A percentile compares a stretch with the other conserved stretches of the same genome.
Conservation (phyloP, 2,329 filamentous ascomycete genomes). For the Claviceps digitariae region DNA sequence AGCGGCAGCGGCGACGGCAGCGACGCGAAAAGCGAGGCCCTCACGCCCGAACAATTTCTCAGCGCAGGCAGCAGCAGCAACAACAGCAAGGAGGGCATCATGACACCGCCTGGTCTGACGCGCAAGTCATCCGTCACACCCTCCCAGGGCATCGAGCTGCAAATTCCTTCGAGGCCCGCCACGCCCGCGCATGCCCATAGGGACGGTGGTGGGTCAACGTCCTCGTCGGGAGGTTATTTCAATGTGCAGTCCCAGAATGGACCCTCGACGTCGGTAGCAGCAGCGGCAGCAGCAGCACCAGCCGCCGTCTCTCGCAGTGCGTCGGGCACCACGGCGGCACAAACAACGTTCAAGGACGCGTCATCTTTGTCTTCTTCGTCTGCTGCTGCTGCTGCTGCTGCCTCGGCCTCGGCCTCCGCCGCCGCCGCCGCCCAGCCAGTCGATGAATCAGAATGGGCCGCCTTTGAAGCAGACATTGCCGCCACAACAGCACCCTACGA, state of each 20-base stretch:
- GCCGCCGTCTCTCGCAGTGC: not conserved
- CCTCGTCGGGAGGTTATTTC: constrained; percentile 19
- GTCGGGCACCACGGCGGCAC: not conserved
- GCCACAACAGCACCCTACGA: constrained; percentile 23
- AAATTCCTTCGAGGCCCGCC: constrained; percentile 50
- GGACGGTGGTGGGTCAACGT: constrained; percentile 26
- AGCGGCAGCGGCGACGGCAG: not conserved
- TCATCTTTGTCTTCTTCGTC: constrained; percentile 6
- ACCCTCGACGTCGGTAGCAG: constrained; percentile 16
- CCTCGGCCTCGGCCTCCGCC: constrained; percentile 10
- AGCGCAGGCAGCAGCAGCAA: constrained; percentile 9
- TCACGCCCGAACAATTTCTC: constrained; percentile 8
- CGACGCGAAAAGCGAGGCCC: constrained; percentile 9
- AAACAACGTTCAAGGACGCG: constrained; percentile 1
- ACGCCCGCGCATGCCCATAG: constrained; percentile 33
- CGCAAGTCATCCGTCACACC: constrained; percentile 39
- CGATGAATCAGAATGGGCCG: constrained; percentile 74
- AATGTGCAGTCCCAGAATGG: constrained; percentile 4
- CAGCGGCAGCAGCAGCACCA: constrained; percentile 13
- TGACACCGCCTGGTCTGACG: constrained; percentile 15
- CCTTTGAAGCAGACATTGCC: constrained; percentile 73
- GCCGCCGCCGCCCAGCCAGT: constrained; percentile 16
- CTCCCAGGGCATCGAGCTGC: constrained; percentile 42
- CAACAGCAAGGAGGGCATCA: constrained; percentile 9
- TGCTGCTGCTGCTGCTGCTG: constrained; percentile 6